Base-by-base conservation (phyloP, 257 asterid species). In the Solanum infundibuliforme region DNA sequence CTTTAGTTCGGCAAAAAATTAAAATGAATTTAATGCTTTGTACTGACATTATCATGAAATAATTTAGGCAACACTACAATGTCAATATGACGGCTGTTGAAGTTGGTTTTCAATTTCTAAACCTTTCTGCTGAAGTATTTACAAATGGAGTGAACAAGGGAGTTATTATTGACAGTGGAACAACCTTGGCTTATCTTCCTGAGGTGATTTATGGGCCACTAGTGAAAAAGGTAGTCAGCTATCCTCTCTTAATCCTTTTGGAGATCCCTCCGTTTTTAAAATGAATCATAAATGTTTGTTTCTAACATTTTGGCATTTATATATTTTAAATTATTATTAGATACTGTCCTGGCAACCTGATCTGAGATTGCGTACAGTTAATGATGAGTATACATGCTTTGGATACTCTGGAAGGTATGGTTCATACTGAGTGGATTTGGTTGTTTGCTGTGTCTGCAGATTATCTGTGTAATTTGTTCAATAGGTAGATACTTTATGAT, bases 141-240 rank as follows among this genome's bases (percentile, higher is more conserved):
- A 74, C 60, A 87, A 88, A 84, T 84, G 98, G 95, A 88, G 96
- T 91, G 92, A 93, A 91, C 87, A 91, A 89, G 87, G 99, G 99
- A 83, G 98, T 96, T 82, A 93, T 97, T 90, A 97, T 97, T 90
- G 99, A 97, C 81, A 97, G 99, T 91, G 99, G 99, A 86, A 97
- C 99, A 90, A 97, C 99, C 7, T 88, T 97, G 93, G 99, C 99
- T 86, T 97, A 97, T 94, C 93, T 97, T 79, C 99, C 99, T 14
- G 95, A 95, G 91, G 91, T 88, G 55, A 94, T 97, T 84, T 97
- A 97, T 91, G 90, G 90, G 32, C 94, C 96, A 84, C 92, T 97
- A 89, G 96, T 97, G 87, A 87, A 91, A 91, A 92, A 92, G 98
- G 99, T 82, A 29, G 31, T 52, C 31, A 48, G 43, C 69, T 82